These are phyloP conservation scores for Malassezia restricta DNA, from an alignment of 1,284 basidiomycete species.

Conservation along the genomic window DNA sequence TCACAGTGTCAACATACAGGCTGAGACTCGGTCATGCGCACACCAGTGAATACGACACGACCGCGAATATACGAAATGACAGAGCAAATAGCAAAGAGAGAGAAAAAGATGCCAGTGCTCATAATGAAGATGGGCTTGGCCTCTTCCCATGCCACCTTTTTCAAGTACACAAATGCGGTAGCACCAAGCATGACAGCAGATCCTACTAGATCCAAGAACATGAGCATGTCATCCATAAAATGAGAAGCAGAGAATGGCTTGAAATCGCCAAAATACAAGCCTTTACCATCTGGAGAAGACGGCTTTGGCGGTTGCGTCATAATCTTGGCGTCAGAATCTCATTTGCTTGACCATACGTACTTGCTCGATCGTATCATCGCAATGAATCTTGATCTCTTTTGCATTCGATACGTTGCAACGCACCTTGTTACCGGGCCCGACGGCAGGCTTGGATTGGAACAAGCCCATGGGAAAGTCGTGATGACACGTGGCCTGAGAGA, in stretches of 20 bases:
- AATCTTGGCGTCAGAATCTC: slow-evolving; percentile 1
- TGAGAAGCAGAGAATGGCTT: slow-evolving; percentile 34
- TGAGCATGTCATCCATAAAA: slow-evolving; percentile 28
- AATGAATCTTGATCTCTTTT: slow-evolving; percentile 11
- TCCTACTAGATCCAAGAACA: slow-evolving; percentile 26
- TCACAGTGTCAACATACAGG: background rate
- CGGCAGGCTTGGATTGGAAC: background rate
- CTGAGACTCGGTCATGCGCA: slow-evolving; percentile 19
- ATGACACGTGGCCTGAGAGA: too few relatives aligned
- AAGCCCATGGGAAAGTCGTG: background rate
- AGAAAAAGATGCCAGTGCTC: slow-evolving; percentile 25
- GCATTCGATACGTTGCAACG: slow-evolving; percentile 2
- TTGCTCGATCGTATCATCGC: slow-evolving; percentile 12
- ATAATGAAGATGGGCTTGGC: slow-evolving; percentile 27
- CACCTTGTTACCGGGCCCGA: background rate
- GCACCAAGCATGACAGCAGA: slow-evolving; percentile 37
- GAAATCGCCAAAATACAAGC: slow-evolving; percentile 12
- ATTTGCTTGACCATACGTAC: slow-evolving; percentile 5
- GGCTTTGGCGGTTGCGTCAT: slow-evolving; percentile 2
- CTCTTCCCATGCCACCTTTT: slow-evolving; percentile 38
- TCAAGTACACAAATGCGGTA: slow-evolving; percentile 30
- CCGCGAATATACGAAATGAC: slow-evolving; percentile 28
- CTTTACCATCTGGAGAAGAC: background rate
- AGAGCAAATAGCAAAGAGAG: slow-evolving; percentile 20
- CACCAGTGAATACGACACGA: slow-evolving; percentile 32